Evolutionary conservation across 257 asterid genomes (phyloP), one percentile per base, ranked within the genome.

Genomic region (Fraxinus anomala): DNA sequence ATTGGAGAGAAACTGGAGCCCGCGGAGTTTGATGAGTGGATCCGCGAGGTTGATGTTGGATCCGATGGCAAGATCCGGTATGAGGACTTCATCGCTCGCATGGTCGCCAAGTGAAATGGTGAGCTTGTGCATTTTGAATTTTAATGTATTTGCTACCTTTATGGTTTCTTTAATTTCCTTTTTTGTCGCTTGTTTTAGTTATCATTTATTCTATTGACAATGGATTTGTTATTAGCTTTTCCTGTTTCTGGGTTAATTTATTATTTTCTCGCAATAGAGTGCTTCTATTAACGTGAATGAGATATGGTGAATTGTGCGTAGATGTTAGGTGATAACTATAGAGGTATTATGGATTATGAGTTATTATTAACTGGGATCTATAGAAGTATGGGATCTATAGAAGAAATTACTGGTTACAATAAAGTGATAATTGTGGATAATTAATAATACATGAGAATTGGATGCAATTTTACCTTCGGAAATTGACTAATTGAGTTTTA

Each of bases 31-130:
- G 98, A 94, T 54, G 98, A 94, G 87, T 94, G 98, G 98, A 94
- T 94, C 94, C 96, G 98, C 6, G 98, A 94, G 87, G 97, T 94
- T n/a, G 97, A 92, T 87, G 94, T 89, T 74, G 98, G 96, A 77
- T 85, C 98, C 73, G 98, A 94, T 76, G 98, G 97, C 68, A 94
- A 94, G 91, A 92, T 94, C 87, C 87, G 88, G 44, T 94, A 92
- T 76, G 98, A 92, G 91, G 97, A 89, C 80, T 94, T 94, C 88
- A 94, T 94, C 54, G 89, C 97, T 14, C 86, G 98, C 80, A 92
- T 94, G 97, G 98, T 94, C 47, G 97, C 98, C 47, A 94, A 92
- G 86, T 94, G 88, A 86, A 33, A 36, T 70, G 84, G 82, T 49
- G 68, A 39, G 42, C 39, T 30, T 61, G 61, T 36, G 4, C 31